Evolutionary conservation across 2,329 filamentous ascomycete species (phyloP), one percentile per base, ranked within the genome.

Genomic region (Penicillium olsonii): DNA sequence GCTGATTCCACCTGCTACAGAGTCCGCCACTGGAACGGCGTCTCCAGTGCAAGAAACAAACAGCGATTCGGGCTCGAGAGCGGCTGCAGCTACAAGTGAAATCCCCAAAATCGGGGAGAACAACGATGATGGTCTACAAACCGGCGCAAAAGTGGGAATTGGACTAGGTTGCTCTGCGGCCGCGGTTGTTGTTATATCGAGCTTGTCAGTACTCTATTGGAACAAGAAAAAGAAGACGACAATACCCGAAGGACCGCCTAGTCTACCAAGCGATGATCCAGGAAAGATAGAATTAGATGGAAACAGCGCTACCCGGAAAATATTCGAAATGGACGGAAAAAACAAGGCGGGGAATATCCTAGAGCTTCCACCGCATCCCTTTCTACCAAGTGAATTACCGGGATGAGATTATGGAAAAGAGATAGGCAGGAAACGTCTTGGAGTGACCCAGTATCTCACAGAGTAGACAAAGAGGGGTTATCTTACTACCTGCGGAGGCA

Each of bases 271-370:
- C 20, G 7, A 12, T 33, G 40, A 7, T 20, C 33, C 40, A n/a
- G 20, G 3, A 20, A 42, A 29, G 27, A 29, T 29, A 29, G 27
- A 42, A 2, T 31, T 33, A 22, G 15, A 33, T 42, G 40, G 33
- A 33, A 33, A 19, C 26, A 12, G 17, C 20, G 33, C 10, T 11
- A 31, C 40, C 33, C 5, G 15, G 33, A 20, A n/a, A 42, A 20
- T 42, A 42, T 42, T 42, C 33, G 40, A 42, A 42, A 31, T 31
- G 40, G 40, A 42, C 15, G 40, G 40, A 19, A 42, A 42, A 22
- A 24, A 42, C 10, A 26, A 42, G 27, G 40, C 40, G 40, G 10
- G 26, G 17, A 42, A 22, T 17, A 42, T 42, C 26, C 3, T 26
- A 14, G 40, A 42, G 40, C 24, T 42, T 31, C 27, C 40, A 31